Base-by-base conservation (phyloP, 2,329 filamentous ascomycete genomes). In the Sarocladium strictum region DNA sequence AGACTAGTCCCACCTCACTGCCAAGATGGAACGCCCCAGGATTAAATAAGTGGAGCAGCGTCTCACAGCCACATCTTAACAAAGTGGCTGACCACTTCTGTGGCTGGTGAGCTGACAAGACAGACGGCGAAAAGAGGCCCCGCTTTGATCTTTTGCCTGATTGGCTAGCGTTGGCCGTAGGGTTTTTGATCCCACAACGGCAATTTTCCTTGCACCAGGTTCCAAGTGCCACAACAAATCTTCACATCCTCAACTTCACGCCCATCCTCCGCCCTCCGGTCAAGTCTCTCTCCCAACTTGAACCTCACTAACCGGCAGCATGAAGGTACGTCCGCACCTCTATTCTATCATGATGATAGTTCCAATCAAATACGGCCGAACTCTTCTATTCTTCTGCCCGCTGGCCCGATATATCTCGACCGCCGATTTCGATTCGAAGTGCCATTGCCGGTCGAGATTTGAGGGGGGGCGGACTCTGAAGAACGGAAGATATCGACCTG, bases 271-370 rank as follows among this genome's bases (percentile, higher is more conserved):
- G 59, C 59, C 60, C 64, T 65, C 70, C 70, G 69, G 70, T 71
- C 70, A 71, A 72, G 69, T 67, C 35, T 27, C 15, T 53, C 27
- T 52, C 49, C 65, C 70, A 67, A 69, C 68, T 72, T 72, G 70
- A 67, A 73, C 69, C 71, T 64, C 66, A 69, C 69, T 68, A 65
- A 67, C 72, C 69, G 72, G 71, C 72, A 75, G 72, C 65, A 75
- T 75, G 72, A 75, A 75, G 72, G 72, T 75, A 73, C 57, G 72
- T 56, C 41, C 27, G 40, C 10, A 52, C 11, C 9, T 6, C n/a
- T 23, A 7, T 19, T 49, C 43, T 49, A n/a, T 17, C 43, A 38
- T 49, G 11, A 32, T 7, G 40, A 49, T 49, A 49, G 14, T 10
- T n/a, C 10, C 12, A 7, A 32, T 19, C 10, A 27, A 4, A 19